Evolutionary conservation across 129 eudicot species (phyloP).

Genomic region (Saussurea involucrata): DNA sequence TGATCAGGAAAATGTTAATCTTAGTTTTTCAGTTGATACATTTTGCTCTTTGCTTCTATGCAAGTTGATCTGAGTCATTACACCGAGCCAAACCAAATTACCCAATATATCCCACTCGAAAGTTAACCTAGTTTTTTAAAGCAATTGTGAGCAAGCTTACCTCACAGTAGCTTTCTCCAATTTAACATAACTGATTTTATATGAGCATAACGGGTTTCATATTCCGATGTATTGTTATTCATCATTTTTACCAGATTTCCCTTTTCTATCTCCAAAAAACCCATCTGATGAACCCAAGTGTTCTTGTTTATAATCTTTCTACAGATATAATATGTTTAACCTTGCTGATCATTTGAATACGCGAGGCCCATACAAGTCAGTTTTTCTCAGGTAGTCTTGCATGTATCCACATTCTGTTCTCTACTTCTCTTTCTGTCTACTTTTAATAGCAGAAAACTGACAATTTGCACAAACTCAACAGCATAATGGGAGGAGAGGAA

Average conservation of each 20-base stretch:
- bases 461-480: slow-evolving; percentile 11
- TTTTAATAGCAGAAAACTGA: background rate
- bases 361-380: slow-evolving; percentile 72
- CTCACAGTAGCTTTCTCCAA: background rate
- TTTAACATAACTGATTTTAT: background rate
- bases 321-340: slow-evolving; percentile 76
- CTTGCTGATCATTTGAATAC: slow-evolving; percentile 68
- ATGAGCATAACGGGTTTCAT: background rate
- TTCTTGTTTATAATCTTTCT: slow-evolving; percentile 15
- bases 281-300: background rate
- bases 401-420: background rate
- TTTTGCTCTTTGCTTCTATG: too few relatives aligned
- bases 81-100: too few relatives aligned
- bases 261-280: background rate
- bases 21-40: too few relatives aligned
- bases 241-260: background rate
- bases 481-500: slow-evolving; percentile 94
- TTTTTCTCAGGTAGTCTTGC: slow-evolving; percentile 56
- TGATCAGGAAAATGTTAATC: background rate
- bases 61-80: too few relatives aligned
- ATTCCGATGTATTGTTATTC: background rate
- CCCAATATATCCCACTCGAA: too few relatives aligned
- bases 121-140: background rate
- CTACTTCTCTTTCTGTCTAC: background rate
- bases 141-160: background rate